A percentile compares a stretch with the other conserved stretches of the same genome.
phyloP scores from a whole-genome alignment of 441 rosid species.

The Aleurites moluccanus region DNA sequence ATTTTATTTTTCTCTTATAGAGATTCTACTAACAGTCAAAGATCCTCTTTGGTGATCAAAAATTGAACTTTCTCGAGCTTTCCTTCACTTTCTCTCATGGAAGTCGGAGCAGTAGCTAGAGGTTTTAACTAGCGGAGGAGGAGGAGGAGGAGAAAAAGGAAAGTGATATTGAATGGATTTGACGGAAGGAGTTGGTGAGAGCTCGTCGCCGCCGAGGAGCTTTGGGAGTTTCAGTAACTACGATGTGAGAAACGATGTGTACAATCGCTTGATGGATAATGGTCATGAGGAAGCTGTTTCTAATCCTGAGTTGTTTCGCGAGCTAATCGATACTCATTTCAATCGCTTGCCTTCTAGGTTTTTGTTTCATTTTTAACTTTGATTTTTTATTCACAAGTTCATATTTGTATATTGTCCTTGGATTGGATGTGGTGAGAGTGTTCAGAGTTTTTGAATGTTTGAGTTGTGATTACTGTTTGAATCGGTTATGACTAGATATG shows the following conservation, averaged over 20 bases:
- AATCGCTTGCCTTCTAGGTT: constrained; percentile 68
- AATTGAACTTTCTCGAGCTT: constrained; percentile 16
- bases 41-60: constrained; percentile 31
- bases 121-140: background rate
- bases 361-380: background rate
- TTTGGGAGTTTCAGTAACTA: constrained; percentile 41
- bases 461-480: background rate
- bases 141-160: background rate
- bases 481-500: background rate
- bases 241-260: constrained; percentile 58
- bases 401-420: background rate
- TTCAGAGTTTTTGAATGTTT: background rate
- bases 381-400: background rate
- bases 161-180: constrained; percentile 47
- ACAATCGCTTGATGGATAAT: constrained; percentile 51
- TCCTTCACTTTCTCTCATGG: constrained; percentile 1
- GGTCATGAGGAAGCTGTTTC: constrained; percentile 48
- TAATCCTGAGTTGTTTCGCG: constrained; percentile 53
- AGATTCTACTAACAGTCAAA: constrained; percentile 55
- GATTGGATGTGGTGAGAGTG: background rate
- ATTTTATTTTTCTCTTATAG: constrained; percentile 19
- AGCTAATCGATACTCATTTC: constrained; percentile 61
- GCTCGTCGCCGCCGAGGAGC: constrained; percentile 75
- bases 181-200: constrained; percentile 73
- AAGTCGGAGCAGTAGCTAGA: background rate